Evolutionary conservation across 2,329 filamentous ascomycete species (phyloP).

Genomic region (Pseudogymnoascus sp.): DNA sequence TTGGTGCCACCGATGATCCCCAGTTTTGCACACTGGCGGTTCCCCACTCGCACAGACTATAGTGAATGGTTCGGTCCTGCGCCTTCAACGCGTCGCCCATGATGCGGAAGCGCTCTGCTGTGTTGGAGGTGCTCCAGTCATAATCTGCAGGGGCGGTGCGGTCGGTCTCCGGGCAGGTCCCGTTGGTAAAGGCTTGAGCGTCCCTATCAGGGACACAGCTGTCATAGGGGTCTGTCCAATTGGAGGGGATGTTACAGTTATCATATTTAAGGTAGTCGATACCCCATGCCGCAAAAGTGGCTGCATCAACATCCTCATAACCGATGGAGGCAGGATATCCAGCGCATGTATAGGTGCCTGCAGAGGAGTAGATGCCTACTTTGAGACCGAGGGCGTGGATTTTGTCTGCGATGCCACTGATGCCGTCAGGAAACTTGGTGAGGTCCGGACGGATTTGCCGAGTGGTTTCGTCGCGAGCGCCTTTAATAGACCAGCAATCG

Average conservation of each 20-base stretch:
- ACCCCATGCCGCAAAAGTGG: constrained; percentile 50
- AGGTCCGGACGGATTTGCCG: constrained; percentile 40
- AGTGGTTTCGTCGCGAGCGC: constrained; percentile 35
- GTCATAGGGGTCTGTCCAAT: constrained; percentile 33
- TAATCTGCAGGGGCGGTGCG: constrained; percentile 38
- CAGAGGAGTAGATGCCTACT: constrained; percentile 55
- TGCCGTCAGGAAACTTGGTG: constrained; percentile 50
- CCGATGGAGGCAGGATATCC: constrained; percentile 47
- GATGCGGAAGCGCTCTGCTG: constrained; percentile 37
- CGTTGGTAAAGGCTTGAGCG: constrained; percentile 30
- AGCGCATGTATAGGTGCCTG: constrained; percentile 32
- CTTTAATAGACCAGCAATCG: constrained; percentile 51
- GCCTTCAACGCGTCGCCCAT: constrained; percentile 46
- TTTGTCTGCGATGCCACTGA: constrained; percentile 43
- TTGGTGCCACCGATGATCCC: constrained; percentile 42
- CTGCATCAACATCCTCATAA: constrained; percentile 49
- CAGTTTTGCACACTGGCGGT: constrained; percentile 41
- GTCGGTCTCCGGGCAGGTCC: constrained; percentile 34
- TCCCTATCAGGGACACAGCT: constrained; percentile 34
- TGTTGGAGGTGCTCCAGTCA: constrained; percentile 42
- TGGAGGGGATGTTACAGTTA: constrained; percentile 40
- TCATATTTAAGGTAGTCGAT: constrained; percentile 55
- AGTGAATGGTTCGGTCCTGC: constrained; percentile 40
- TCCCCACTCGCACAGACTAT: constrained; percentile 48
- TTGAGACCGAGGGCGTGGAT: constrained; percentile 52